Evolutionary conservation across 2,329 filamentous ascomycete species (phyloP).

Genomic region (Teratosphaeria zuluensis): DNA sequence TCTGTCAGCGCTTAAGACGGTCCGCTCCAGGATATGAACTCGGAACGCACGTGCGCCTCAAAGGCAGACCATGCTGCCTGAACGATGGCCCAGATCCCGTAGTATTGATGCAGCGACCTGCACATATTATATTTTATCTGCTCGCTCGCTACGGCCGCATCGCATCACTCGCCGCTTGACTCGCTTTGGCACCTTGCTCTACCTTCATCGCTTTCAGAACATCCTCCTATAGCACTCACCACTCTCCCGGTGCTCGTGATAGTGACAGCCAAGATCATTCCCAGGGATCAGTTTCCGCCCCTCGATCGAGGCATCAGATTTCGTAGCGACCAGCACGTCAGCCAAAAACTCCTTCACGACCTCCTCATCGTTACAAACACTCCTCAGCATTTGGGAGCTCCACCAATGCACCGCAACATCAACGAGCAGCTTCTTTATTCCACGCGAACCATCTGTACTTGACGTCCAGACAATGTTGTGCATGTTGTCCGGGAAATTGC

Average conservation of each 20-base stretch:
- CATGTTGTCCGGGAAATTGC: not conserved
- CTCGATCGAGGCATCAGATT: not conserved
- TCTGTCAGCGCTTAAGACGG: too few relatives aligned
- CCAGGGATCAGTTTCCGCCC: not conserved
- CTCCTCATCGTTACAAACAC: not conserved
- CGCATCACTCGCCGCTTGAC: not conserved
- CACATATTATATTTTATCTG: not conserved
- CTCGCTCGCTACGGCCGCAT: not conserved
- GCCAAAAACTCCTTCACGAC: not conserved
- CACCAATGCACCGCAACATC: not conserved
- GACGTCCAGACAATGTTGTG: not conserved
- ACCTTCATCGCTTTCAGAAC: not conserved
- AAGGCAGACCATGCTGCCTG: too few relatives aligned
- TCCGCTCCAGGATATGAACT: too few relatives aligned
- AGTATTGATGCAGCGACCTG: not conserved
- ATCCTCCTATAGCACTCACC: not conserved
- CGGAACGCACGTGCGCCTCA: too few relatives aligned
- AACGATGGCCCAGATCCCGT: too few relatives aligned
- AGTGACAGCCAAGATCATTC: not conserved
- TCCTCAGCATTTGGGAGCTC: not conserved
- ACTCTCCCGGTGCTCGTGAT: slow-evolving; percentile 2
- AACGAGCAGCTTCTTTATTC: not conserved
- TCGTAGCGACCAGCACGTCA: not conserved
- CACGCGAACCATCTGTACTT: not conserved
- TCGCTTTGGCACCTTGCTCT: not conserved